Evolutionary conservation across 2,329 filamentous ascomycete genomes (phyloP).

Genomic region (Penicillium nordicum): DNA sequence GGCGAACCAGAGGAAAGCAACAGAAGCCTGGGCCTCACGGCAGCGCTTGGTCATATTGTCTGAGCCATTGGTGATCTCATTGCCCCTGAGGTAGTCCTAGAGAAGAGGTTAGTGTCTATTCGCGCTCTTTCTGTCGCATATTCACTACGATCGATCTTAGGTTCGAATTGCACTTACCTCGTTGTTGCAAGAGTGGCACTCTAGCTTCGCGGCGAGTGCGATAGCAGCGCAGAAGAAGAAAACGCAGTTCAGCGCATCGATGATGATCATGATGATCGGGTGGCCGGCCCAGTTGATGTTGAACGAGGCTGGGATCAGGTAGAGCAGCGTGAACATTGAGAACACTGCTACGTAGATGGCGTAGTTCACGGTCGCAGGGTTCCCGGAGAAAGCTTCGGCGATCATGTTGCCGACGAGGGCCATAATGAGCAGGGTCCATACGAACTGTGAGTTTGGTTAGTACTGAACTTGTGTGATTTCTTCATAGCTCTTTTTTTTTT

Average conservation of each 20-base stretch:
- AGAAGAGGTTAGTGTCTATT: conserved; percentile 1
- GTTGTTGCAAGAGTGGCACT: conserved; percentile 46
- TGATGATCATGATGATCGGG: conserved; percentile 42
- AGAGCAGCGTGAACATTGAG: conserved; percentile 48
- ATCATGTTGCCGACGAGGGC: conserved; percentile 63
- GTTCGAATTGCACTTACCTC: conserved; percentile 34
- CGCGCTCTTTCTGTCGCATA: not conserved
- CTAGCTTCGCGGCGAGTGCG: conserved; percentile 47
- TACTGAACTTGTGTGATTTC: not conserved
- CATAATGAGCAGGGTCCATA: conserved; percentile 60
- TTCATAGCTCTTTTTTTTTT: not conserved
- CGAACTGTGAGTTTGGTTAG: conserved; percentile 45
- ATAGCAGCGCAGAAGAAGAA: conserved; percentile 50
- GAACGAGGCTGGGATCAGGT: conserved; percentile 45
- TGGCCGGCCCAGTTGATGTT: conserved; percentile 41
- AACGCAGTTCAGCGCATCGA: conserved; percentile 48
- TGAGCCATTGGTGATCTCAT: conserved; percentile 47
- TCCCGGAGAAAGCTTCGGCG: conserved; percentile 49
- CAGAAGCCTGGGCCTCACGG: conserved; percentile 50
- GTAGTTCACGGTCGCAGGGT: conserved; percentile 57
- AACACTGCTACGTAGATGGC: conserved; percentile 49
- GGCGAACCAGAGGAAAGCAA: conserved; percentile 52
- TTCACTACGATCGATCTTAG: not conserved
- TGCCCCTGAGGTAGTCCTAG: conserved; percentile 41
- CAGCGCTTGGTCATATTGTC: conserved; percentile 41